Conservation (phyloP, 805 yeast genomes). For the Yamadazyma sp. region DNA sequence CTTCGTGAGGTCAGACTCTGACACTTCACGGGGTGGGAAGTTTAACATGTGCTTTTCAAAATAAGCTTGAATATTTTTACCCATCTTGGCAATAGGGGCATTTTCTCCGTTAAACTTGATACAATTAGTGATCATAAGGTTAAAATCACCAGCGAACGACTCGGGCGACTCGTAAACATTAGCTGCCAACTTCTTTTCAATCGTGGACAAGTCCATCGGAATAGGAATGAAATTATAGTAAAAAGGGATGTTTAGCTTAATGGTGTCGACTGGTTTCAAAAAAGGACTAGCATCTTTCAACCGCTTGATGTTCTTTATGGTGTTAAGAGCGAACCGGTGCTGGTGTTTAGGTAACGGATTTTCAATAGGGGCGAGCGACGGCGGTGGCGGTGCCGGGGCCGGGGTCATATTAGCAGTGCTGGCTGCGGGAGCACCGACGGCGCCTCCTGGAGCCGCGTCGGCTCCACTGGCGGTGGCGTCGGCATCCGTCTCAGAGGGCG, state of each 20-base stretch:
- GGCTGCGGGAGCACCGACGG: conserved; percentile 9
- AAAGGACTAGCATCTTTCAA: conserved; percentile 93
- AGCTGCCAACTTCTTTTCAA: conserved; percentile 72
- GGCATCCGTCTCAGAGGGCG: conserved; percentile 3
- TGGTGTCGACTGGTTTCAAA: conserved; percentile 83
- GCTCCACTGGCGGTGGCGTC: conserved; percentile 1
- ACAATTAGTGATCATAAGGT: conserved; percentile 83
- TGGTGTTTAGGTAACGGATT: conserved; percentile 82
- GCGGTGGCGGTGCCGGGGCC: conserved; percentile 71
- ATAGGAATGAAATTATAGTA: conserved; percentile 78
- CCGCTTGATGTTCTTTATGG: conserved; percentile 83
- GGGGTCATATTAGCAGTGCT: conserved; percentile 37
- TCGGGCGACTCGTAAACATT: conserved; percentile 73
- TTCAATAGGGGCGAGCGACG: conserved; percentile 63
- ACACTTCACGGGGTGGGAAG: conserved; percentile 62
- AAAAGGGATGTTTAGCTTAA: conserved; percentile 84
- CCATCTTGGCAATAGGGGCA: conserved; percentile 88
- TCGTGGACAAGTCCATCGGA: conserved; percentile 94
- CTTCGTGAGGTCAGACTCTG: conserved; percentile 15
- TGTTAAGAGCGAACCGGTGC: conserved; percentile 70
- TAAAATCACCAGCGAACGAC: conserved; percentile 73
- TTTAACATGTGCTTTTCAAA: conserved; percentile 91
- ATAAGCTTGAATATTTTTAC: conserved; percentile 81
- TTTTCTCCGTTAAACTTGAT: conserved; percentile 80
- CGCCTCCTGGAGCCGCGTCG: neutral